Conservation (phyloP, 1,139 yeast species). For the Taphrina pruni region DNA sequence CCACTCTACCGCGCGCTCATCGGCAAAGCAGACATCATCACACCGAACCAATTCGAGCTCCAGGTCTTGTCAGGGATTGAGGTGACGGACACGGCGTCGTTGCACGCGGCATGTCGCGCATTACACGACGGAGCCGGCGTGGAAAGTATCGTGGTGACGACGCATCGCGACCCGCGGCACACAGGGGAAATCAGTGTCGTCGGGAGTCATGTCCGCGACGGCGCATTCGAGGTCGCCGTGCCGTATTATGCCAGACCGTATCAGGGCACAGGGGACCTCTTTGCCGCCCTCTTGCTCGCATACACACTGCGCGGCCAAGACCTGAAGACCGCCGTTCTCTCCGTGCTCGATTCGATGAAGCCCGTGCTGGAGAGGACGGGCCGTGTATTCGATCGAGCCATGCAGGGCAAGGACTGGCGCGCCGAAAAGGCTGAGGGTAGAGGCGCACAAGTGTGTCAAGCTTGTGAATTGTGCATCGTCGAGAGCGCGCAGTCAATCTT, state of each 20-base stretch:
- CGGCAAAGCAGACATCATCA: conserved; percentile 65
- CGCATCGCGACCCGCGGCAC: conserved; percentile 54
- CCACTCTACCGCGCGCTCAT: conserved; percentile 65
- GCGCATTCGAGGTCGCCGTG: conserved; percentile 56
- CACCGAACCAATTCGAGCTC: conserved; percentile 92
- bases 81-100: conserved; percentile 55
- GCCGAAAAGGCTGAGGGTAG: conserved; percentile 20
- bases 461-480: conserved; percentile 38
- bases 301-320: conserved; percentile 4
- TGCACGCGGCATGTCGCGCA: conserved; percentile 57
- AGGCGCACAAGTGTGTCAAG: conserved; percentile 33
- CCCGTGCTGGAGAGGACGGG: conserved; percentile 26
- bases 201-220: conserved; percentile 6
- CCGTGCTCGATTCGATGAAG: conserved; percentile 24
- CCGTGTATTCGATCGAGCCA: conserved; percentile 11
- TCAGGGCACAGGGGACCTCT: conserved; percentile 92
- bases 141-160: conserved; percentile 72
- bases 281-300: conserved; percentile 61
- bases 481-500: conserved; percentile 32
- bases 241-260: conserved; percentile 73
- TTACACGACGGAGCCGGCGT: conserved; percentile 63
- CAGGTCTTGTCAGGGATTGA: conserved; percentile 57
- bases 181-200: conserved; percentile 40
- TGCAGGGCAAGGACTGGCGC: conserved; percentile 15
- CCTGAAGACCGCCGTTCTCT: conserved; percentile 14